phyloP scores from a whole-genome alignment of 2,329 filamentous ascomycete species.

The Penicillium sclerotiorum region DNA sequence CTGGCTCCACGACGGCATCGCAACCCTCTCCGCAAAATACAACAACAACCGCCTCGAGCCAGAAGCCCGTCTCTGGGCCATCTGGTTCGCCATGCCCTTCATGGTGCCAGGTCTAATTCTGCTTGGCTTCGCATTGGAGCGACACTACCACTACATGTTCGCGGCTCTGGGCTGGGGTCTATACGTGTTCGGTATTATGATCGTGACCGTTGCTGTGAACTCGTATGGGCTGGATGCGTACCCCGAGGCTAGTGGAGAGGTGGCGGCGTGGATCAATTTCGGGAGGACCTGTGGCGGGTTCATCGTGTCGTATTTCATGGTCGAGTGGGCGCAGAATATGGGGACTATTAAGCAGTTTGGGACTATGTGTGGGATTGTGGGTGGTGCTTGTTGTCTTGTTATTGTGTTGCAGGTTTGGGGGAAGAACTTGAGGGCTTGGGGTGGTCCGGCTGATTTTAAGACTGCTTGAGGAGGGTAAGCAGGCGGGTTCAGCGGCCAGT shows the following conservation, averaged over 20 bases:
- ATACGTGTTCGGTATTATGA: conserved; percentile 60
- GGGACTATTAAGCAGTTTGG: conserved; percentile 52
- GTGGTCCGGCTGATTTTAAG: conserved; percentile 15
- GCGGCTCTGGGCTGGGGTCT: conserved; percentile 55
- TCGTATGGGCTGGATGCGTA: conserved; percentile 59
- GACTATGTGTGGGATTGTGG: conserved; percentile 50
- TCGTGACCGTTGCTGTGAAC: conserved; percentile 55
- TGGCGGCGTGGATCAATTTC: conserved; percentile 57
- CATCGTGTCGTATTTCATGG: conserved; percentile 56
- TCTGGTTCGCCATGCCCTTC: conserved; percentile 52
- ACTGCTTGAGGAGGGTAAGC: too few species aligned
- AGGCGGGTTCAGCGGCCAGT: too few species aligned
- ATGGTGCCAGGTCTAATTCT: conserved; percentile 55
- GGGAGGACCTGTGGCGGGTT: conserved; percentile 55
- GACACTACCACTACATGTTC: conserved; percentile 57
- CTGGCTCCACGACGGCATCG: conserved; percentile 58
- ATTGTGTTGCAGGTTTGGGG: conserved; percentile 41
- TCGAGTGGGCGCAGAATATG: conserved; percentile 51
- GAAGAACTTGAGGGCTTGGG: conserved; percentile 36
- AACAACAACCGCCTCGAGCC: conserved; percentile 60
- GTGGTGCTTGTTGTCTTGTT: conserved; percentile 39
- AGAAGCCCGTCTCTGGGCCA: conserved; percentile 56
- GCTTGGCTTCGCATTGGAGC: conserved; percentile 56
- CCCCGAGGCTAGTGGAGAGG: conserved; percentile 58
- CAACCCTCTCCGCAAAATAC: conserved; percentile 47